Base-by-base conservation (phyloP, 306 rosid species). In the Trifolium repens region DNA sequence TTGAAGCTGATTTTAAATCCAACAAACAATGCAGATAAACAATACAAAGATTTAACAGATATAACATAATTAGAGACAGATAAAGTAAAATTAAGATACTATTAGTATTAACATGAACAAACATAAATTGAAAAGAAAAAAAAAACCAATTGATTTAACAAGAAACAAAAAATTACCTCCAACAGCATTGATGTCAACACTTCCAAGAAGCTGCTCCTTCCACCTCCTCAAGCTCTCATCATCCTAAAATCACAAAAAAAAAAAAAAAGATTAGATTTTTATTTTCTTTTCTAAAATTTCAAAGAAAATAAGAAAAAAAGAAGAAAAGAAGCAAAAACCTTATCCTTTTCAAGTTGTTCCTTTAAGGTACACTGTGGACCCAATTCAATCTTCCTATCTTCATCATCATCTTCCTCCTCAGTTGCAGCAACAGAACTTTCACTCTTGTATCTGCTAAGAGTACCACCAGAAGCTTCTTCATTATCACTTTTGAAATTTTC, bases 141-240 rank as follows among this genome's bases (percentile, higher is more conserved):
- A 11, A 40, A 16, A 57, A 72, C 30, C 30, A 27, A 27, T 27
- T 27, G 30, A 27, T 17, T 17, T 17, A 17, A 27, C 30, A 27
- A 27, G 30, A 27, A 27, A 22, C 27, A 63, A n/a, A 63, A 17
- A 43, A 68, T 80, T 83, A 93, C 98, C 98, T 82, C 94, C 96
- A 67, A 91, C 96, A 79, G 97, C 79, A 82, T 81, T 78, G 14
- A 94, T 82, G 67, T 94, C 97, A 49, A 94, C 96, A 80, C 88
- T 83, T 82, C 99, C 98, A 81, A 94, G 96, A 83, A 94, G 97
- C 85, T 94, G 99, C 69, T 94, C 98, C 88, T 92, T 94, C 99
- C 99, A 94, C 84, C 90, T 88, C 86, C 92, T 84, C 73, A 94
- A 79, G 86, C 99, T 94, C 83, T 92, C 96, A 61, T 94, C 99